Percentiles rank a stretch among this genome's conserved stretches.
These are phyloP conservation scores for Metschnikowia reukaufii DNA, from an alignment of 805 yeast species.

Conservation along the genomic window DNA sequence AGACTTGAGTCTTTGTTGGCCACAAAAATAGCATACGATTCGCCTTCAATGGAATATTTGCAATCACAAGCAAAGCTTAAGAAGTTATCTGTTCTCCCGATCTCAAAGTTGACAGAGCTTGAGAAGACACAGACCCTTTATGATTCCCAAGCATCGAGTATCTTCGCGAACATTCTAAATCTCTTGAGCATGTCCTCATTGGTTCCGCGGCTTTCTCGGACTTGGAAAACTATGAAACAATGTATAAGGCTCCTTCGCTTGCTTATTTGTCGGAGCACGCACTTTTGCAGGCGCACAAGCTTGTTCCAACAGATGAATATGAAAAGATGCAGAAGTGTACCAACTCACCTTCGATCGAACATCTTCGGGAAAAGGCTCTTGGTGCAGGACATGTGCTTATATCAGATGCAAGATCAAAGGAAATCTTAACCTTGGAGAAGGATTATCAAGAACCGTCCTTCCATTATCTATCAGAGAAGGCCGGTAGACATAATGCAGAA, in stretches of 20 bases:
- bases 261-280: constrained; percentile 11
- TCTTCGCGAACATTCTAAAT: constrained; percentile 10
- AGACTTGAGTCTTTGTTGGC: constrained; percentile 12
- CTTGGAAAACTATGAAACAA: constrained; percentile 3
- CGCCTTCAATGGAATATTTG: constrained; percentile 17
- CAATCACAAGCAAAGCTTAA: constrained; percentile 6
- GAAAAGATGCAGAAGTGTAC: constrained; percentile 5
- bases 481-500: neutral
- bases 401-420: constrained; percentile 5
- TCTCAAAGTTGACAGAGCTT: neutral
- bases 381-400: constrained; percentile 8
- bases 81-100: neutral
- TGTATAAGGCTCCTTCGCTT: constrained; percentile 2
- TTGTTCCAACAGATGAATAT: constrained; percentile 6
- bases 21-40: neutral
- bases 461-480: constrained; percentile 10
- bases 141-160: constrained; percentile 13
- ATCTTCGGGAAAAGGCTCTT: constrained; percentile 14
- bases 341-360: constrained; percentile 13
- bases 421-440: constrained; percentile 5
- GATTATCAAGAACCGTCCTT: constrained; percentile 5
- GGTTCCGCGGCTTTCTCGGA: neutral
- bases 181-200: constrained; percentile 1
- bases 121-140: neutral
- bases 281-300: neutral